Evolutionary conservation across 2,329 filamentous ascomycete genomes (phyloP).

Genomic region (Fusarium begoniae): DNA sequence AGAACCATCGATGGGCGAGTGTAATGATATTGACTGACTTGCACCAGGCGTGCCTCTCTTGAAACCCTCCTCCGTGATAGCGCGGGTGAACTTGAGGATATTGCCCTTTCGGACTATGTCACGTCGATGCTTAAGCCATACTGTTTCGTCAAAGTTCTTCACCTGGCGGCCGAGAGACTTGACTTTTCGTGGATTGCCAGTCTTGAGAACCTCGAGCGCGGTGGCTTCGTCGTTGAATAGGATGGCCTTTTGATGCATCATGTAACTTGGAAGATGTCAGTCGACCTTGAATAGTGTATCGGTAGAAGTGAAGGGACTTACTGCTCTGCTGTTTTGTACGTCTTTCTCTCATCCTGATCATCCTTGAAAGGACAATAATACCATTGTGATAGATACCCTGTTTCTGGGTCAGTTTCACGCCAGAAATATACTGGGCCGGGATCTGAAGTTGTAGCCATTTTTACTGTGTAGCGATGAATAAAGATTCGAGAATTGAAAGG

Average conservation of each 20-base stretch:
- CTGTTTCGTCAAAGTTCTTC: constrained; percentile 57
- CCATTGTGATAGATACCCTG: constrained; percentile 72
- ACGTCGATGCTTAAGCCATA: constrained; percentile 62
- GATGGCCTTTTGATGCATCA: constrained; percentile 64
- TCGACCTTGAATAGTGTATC: neutral
- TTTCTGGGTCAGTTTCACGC: constrained; percentile 55
- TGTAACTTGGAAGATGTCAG: constrained; percentile 51
- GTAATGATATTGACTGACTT: constrained; percentile 14
- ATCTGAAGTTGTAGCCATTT: constrained; percentile 15
- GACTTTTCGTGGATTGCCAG: constrained; percentile 56
- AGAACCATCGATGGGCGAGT: constrained; percentile 47
- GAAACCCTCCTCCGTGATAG: constrained; percentile 46
- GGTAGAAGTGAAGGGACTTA: constrained; percentile 38
- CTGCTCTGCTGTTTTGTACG: constrained; percentile 63
- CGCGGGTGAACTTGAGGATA: constrained; percentile 65
- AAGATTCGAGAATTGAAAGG: neutral
- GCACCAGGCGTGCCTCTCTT: constrained; percentile 36
- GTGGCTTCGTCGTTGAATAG: constrained; percentile 57
- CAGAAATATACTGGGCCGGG: constrained; percentile 56
- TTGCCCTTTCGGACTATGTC: constrained; percentile 67
- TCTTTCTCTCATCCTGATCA: constrained; percentile 45
- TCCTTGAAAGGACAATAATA: constrained; percentile 60
- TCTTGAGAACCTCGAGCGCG: constrained; percentile 59
- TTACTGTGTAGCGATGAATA: neutral
- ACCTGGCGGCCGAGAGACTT: constrained; percentile 66